Conservation (phyloP, 192 early-diverging fungal genomes). For the Irineochytrium annulatum region DNA sequence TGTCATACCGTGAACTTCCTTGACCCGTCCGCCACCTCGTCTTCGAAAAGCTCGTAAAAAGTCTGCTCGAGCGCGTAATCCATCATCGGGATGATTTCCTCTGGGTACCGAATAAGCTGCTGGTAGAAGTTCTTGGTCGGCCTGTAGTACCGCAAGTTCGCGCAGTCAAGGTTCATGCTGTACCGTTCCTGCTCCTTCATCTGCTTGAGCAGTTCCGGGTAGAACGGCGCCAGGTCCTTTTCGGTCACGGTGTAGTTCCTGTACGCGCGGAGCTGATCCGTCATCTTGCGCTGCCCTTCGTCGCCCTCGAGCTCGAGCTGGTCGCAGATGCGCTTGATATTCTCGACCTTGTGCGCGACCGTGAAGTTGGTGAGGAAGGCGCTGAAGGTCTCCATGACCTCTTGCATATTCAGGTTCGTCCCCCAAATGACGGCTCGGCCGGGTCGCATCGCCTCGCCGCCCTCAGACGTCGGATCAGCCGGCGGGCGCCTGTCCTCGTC, state of each 20-base stretch:
- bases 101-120: constrained; percentile 87
- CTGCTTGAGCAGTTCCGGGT: constrained; percentile 68
- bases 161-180: constrained; percentile 86
- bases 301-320: constrained; percentile 36
- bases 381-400: constrained; percentile 70
- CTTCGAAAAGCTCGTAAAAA: constrained; percentile 65
- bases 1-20: constrained; percentile 51
- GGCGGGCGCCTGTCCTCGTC: not conserved
- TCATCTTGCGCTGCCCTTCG: constrained; percentile 31
- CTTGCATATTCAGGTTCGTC: constrained; percentile 85
- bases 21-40: constrained; percentile 56
- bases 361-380: constrained; percentile 79
- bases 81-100: constrained; percentile 92
- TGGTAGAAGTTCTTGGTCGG: constrained; percentile 70
- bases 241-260: not conserved
- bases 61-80: constrained; percentile 80
- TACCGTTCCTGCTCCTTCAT: constrained; percentile 63
- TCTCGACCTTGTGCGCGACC: constrained; percentile 21
- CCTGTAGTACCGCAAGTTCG: constrained; percentile 70
- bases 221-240: constrained; percentile 56
- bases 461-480: not conserved
- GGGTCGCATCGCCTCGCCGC: not conserved
- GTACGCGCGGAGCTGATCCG: not conserved
- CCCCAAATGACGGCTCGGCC: constrained; percentile 76
- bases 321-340: constrained; percentile 14